Base-by-base conservation (phyloP, 1,284 basidiomycete genomes). In the Cystobasidiaceae sp. region DNA sequence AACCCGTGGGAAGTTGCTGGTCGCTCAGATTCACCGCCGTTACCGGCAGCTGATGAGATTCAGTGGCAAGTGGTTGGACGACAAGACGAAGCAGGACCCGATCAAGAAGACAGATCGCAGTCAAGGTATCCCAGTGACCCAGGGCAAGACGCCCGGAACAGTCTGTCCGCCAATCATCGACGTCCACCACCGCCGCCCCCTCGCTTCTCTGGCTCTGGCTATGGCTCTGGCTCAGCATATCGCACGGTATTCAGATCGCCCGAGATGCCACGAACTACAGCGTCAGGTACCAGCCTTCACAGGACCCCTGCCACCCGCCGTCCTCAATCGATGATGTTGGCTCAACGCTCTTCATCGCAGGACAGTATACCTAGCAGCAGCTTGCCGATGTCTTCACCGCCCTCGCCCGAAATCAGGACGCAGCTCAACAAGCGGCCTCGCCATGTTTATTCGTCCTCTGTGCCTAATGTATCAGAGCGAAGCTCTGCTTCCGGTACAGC, bases 371-470 rank as follows among this genome's bases (percentile, higher is more conserved):
- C 17, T 11, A n/a, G 28, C 33, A 21, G 32, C 50, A 52, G 5
- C 32, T 21, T n/a, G 3, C 13, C 8, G 33, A 37, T 7, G 23
- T 28, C 39, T 30, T 28, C 39, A n/a, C 54, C 56, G 8, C 56
- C 56, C 32, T 50, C 46, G 9, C 30, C 28, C 9, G 48, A 48
- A n/a, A 56, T 48, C 11, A 34, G 61, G 9, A 43, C 23, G 4
- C 33, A 19, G n/a, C 33, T 64, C 27, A 56, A 51, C 17, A 46
- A 19, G 9, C 32, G 61, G 23, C 52, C 61, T 8, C 51, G 61
- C 7, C 61, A 64, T 39, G 41, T 64, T 15, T 64, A 64, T 23
- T 64, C 61, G 5, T 25, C 51, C 28, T 64, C 61, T 21, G 43
- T 64, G 5, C 61, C 61, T 19, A 45, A 43, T 39, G 43, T 17